Conservation (phyloP, 192 early-diverging fungal genomes). For the Rhizophagus sp. region DNA sequence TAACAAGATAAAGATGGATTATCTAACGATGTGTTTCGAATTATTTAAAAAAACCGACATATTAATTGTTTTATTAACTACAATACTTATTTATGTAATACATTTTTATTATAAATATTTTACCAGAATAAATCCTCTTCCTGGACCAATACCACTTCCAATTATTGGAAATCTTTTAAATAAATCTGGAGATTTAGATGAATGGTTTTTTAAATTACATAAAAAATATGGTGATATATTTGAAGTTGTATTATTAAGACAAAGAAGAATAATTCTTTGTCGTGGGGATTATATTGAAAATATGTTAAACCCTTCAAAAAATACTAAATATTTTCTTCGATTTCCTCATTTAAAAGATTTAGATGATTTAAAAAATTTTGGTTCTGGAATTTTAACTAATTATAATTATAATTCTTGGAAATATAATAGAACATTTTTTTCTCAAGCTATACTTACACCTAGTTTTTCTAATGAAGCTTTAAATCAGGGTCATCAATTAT, state of each 20-base stretch:
- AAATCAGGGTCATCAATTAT: neutral
- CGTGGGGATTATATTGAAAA: slow-evolving; percentile 18
- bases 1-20: too few relatives aligned
- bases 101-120: slow-evolving; percentile 33
- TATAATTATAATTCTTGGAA: neutral
- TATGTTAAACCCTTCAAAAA: neutral
- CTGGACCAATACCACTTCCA: slow-evolving; percentile 28
- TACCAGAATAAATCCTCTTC: slow-evolving; percentile 19
- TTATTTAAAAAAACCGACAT: neutral
- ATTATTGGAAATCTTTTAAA: slow-evolving; percentile 10
- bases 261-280: slow-evolving; percentile 16
- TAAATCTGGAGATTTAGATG: slow-evolving; percentile 1
- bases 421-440: slow-evolving; percentile 15
- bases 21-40: neutral
- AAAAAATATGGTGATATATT: slow-evolving; percentile 22
- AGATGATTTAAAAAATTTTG: neutral
- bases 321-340: neutral
- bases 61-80: neutral
- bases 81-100: neutral
- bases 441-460: slow-evolving; percentile 1
- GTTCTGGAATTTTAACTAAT: neutral
- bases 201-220: slow-evolving; percentile 13
- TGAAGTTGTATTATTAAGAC: slow-evolving; percentile 17
- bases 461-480: neutral
- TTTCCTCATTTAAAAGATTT: neutral